Conservation (phyloP, 169 alveolate genomes). For the Theileria sp. region DNA sequence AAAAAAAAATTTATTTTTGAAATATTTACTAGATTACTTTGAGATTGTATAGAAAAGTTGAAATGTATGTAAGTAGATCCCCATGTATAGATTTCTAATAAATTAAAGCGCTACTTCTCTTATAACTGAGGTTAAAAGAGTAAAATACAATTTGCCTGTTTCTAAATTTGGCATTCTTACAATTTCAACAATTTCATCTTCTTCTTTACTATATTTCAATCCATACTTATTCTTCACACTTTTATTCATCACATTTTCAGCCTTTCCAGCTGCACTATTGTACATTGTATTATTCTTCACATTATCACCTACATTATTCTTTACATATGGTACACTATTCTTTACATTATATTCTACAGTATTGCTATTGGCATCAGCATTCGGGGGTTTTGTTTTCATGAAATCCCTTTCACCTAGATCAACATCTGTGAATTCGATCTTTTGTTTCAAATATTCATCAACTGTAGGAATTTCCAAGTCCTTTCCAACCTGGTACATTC, state of each 20-base stretch:
- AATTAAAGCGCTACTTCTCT: conserved; percentile 43
- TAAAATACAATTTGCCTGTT: conserved; percentile 54
- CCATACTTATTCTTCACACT: background rate
- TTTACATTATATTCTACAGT: too few relatives aligned
- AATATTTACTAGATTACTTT: background rate
- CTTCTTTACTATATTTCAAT: background rate
- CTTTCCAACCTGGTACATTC: background rate
- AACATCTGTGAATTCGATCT: background rate
- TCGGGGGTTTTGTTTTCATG: background rate
- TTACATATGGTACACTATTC: background rate
- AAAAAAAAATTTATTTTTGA: too few relatives aligned
- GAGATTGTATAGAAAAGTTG: background rate
- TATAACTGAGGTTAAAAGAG: conserved; percentile 47
- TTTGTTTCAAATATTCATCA: background rate
- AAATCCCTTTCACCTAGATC: background rate
- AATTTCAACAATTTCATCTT: conserved; percentile 27
- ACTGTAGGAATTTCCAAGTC: background rate
- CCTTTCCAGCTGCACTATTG: background rate
- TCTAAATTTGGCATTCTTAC: conserved; percentile 58
- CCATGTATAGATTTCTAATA: background rate
- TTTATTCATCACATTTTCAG: background rate
- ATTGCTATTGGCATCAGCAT: background rate
- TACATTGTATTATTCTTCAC: background rate
- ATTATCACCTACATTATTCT: background rate
- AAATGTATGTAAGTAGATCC: background rate